Base-by-base conservation (phyloP, 1,284 basidiomycete species). In the Cryptococcus deneoformans region DNA sequence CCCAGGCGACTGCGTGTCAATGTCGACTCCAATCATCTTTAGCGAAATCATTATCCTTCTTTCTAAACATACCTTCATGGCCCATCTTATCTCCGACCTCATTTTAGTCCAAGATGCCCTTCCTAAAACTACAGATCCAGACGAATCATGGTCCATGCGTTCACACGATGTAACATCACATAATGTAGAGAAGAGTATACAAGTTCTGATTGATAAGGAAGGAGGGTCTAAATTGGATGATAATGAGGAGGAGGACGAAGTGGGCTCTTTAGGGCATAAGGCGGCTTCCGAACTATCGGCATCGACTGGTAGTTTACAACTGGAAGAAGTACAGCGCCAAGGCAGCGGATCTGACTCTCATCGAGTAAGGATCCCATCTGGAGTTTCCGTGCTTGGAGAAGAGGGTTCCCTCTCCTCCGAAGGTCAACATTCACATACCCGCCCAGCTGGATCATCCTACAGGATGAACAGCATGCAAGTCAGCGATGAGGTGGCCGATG, bases 1-100 rank as follows among this genome's bases (percentile, higher is more conserved):
- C 59, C 76, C 76, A 0, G 75, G 74, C 24, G 77, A 79, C 56
- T 63, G 78, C 10, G 60, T 62, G 6, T 63, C 63, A 37, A 43
- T 48, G 0, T 56, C 54, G 6, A 70, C 70, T 0, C 63, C 67
- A 54, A 47, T 37, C 0, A 40, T 64, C 6, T 72, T 76, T 55
- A 63, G 63, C 39, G 60, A 65, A 5, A 64, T 73, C 11, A 59
- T 77, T 14, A 57, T 60, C 10, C 52, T 68, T 35, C 68, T 73
- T 36, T 61, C 70, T 29, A 59, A 66, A 52, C 63, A 74, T 52
- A 62, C 69, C 1, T 74, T 73, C 61, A 69, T 79, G 49, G 72
- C 71, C 1, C 74, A 77, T 50, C 58, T 76, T 14, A 66, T 75
- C 0, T 70, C 60, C 35, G 71, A 76, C 14, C 63, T 79, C 3